Base-by-base conservation (phyloP, 192 early-diverging fungal genomes). In the Backusella tarrabulga region DNA sequence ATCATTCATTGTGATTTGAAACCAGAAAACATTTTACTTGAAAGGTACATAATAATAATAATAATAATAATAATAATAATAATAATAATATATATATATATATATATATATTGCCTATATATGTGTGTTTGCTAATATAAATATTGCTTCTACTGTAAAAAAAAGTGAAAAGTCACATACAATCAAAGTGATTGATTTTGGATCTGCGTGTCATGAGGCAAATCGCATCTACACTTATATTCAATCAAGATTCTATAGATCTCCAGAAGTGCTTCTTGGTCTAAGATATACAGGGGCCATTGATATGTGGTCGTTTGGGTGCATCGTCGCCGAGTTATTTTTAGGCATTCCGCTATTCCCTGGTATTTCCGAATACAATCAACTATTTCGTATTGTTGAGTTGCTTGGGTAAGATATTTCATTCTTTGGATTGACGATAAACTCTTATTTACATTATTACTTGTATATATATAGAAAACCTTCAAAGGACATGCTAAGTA, bases 121-220 rank as follows among this genome's bases (percentile, higher is more conserved):
- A 12, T 41, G 26, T 34, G 6, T n/a, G 71, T 3, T 36, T 36
- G 11, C 23, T 44, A 29, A 44, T 38, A 14, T 23, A 38, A 19
- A 40, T 42, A 54, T 34, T 1, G 69, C 34, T 34, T 36, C 32
- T 68, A 17, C 46, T 3, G 50, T 41, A 79, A 56, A 35, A 56
- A 35, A 4, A 50, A 95, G 95, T 73, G 85, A 95, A 76, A 94
- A 96, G 74, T 94, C 94, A 38, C 95, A 96, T 0, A 91, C 91
- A 6, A 94, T 99, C 80, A 99, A 99, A 83, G 94, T 99, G 17
- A 99, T 99, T 76, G 98, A 99, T 86, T 98, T 98, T 89, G 98
- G 98, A 34, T 96, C 95, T 4, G 96, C 98, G 0, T 98, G 97
- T 76, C 93, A 97, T 70, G 96, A 97, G 80, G 92, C 93, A 75